Evolutionary conservation across 2,329 filamentous ascomycete species (phyloP).

Genomic region (Fusarium setosum): DNA sequence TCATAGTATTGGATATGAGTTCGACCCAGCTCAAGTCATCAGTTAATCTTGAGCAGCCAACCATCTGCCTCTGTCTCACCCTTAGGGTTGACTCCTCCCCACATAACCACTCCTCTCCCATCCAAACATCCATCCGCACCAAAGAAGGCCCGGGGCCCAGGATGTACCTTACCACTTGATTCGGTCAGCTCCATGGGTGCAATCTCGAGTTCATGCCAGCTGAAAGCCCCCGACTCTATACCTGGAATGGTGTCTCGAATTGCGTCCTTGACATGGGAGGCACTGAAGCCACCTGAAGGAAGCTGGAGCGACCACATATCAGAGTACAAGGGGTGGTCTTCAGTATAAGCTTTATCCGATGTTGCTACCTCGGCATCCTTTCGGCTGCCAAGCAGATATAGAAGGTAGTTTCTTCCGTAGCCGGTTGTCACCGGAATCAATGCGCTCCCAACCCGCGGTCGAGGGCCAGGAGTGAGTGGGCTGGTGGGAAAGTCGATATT

Average conservation of each 20-base stretch:
- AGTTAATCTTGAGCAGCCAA: conserved; percentile 32
- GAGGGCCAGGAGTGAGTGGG: conserved; percentile 22
- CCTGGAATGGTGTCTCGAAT: conserved; percentile 24
- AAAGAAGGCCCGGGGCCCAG: conserved; percentile 34
- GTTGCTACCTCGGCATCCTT: conserved; percentile 14
- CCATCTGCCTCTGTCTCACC: conserved; percentile 36
- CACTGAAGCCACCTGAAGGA: conserved; percentile 18
- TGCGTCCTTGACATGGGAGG: conserved; percentile 21
- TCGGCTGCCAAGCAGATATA: conserved; percentile 34
- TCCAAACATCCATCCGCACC: conserved; percentile 25
- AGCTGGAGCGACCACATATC: conserved; percentile 37
- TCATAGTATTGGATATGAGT: not conserved
- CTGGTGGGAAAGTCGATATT: conserved; percentile 31
- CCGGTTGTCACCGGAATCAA: conserved; percentile 25
- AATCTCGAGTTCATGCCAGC: conserved; percentile 37
- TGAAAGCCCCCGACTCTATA: conserved; percentile 24
- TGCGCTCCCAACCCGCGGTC: conserved; percentile 31
- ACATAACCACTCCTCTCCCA: conserved; percentile 27
- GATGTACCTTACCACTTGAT: conserved; percentile 31
- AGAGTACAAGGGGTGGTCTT: conserved; percentile 29
- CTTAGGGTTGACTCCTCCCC: conserved; percentile 37
- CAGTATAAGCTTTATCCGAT: conserved; percentile 8
- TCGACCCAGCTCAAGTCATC: not conserved
- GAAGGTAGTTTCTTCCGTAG: conserved; percentile 20
- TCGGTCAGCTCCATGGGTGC: conserved; percentile 28